These are phyloP conservation scores for Tetrapisispora taiwanensis DNA, from an alignment of 805 yeast genomes.

Conservation along the genomic window DNA sequence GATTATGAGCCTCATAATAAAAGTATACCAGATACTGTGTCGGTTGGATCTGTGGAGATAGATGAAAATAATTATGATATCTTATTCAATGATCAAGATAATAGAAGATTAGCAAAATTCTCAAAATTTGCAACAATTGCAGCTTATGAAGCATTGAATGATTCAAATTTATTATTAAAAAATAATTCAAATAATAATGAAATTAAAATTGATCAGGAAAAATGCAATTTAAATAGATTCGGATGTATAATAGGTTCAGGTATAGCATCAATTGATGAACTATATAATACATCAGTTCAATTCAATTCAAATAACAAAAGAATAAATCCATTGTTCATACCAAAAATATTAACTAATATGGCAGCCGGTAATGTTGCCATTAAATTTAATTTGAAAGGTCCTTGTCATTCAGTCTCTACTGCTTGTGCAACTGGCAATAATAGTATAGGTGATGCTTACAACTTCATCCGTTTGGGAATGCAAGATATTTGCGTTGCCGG, in stretches of 20 bases:
- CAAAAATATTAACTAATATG: conserved; percentile 79
- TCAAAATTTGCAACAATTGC: conserved; percentile 74
- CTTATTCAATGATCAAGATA: conserved; percentile 34
- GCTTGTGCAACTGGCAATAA: conserved; percentile 97
- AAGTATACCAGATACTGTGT: conserved; percentile 51
- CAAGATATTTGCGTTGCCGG: conserved; percentile 88
- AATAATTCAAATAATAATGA: conserved; percentile 24
- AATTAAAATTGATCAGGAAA: conserved; percentile 23
- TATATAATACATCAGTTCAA: conserved; percentile 42
- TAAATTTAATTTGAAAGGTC: conserved; percentile 66
- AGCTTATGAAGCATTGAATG: conserved; percentile 63
- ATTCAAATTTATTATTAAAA: conserved; percentile 41
- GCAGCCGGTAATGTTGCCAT: conserved; percentile 89
- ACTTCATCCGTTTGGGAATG: conserved; percentile 69
- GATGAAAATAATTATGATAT: conserved; percentile 23
- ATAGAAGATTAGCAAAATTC: conserved; percentile 55
- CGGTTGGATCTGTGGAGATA: conserved; percentile 52
- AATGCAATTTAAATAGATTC: conserved; percentile 10
- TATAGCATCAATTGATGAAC: conserved; percentile 69
- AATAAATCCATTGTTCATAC: conserved; percentile 79
- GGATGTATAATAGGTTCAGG: conserved; percentile 93
- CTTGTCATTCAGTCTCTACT: conserved; percentile 78
- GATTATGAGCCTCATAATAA: conserved; percentile 33
- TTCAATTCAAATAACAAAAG: conserved; percentile 19
- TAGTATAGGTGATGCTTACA: conserved; percentile 84